Conservation (phyloP, 2,329 filamentous ascomycete genomes). For the Biscogniauxia sp. region DNA sequence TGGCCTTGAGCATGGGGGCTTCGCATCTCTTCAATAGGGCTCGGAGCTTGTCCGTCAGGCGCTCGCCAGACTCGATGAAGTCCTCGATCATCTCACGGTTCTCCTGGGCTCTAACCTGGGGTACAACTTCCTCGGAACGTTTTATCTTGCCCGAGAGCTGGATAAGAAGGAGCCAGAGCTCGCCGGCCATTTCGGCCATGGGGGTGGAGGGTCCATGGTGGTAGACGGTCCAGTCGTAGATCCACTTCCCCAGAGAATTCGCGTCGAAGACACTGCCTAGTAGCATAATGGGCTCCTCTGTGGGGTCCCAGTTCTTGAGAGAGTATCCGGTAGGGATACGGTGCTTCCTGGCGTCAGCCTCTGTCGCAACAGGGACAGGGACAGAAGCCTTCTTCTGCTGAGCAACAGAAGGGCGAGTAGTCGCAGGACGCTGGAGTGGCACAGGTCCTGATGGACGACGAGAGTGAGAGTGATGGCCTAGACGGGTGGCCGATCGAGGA, state of each 20-base stretch:
- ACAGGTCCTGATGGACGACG: constrained; percentile 45
- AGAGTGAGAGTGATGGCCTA: constrained; percentile 38
- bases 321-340: constrained; percentile 88
- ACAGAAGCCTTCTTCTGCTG: constrained; percentile 38
- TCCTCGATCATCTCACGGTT: constrained; percentile 81
- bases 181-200: constrained; percentile 87
- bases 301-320: constrained; percentile 97
- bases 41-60: constrained; percentile 81
- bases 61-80: constrained; percentile 85
- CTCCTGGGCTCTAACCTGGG: constrained; percentile 68
- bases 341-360: constrained; percentile 60
- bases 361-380: constrained; percentile 48
- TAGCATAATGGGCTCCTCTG: constrained; percentile 88
- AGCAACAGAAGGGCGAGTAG: constrained; percentile 46
- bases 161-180: constrained; percentile 93
- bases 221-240: constrained; percentile 98
- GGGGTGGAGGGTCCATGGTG: constrained; percentile 78
- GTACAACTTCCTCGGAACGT: constrained; percentile 75
- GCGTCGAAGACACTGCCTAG: constrained; percentile 95
- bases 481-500: constrained; percentile 39
- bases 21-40: constrained; percentile 88
- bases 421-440: constrained; percentile 50
- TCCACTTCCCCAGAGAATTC: constrained; percentile 97
- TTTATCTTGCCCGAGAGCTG: constrained; percentile 93
- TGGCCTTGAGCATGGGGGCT: constrained; percentile 88